Conservation (phyloP, 495 filamentous ascomycete genomes). For the Lentithecium fluviatile region DNA sequence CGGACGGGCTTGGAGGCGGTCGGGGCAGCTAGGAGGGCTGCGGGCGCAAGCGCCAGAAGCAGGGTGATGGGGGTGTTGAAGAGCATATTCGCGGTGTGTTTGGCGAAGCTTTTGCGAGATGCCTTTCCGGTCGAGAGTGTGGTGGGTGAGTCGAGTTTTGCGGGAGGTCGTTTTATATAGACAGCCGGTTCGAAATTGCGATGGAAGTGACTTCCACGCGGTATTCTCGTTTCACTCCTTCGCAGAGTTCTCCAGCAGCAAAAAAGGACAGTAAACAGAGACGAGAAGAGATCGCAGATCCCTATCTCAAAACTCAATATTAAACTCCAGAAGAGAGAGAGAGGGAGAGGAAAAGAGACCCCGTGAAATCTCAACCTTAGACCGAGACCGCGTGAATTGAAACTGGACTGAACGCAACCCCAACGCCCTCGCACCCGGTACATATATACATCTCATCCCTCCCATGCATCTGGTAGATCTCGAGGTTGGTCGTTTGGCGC, state of each 20-base stretch:
- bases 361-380: too few relatives aligned
- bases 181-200: too few relatives aligned
- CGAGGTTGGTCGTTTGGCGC: neutral
- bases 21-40: constrained; percentile 26
- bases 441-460: neutral
- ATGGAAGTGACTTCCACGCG: too few relatives aligned
- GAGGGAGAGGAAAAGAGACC: too few relatives aligned
- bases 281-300: neutral
- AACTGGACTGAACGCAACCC: too few relatives aligned
- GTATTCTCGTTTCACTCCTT: too few relatives aligned
- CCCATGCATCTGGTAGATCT: neutral
- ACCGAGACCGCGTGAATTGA: too few relatives aligned
- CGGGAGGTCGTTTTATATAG: too few relatives aligned
- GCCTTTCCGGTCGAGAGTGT: neutral
- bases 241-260: too few relatives aligned
- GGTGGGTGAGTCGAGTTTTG: neutral
- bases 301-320: too few relatives aligned
- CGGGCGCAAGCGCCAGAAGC: constrained; percentile 31
- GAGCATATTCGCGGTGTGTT: constrained; percentile 23
- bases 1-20: constrained; percentile 2
- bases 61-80: constrained; percentile 30
- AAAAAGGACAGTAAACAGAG: neutral
- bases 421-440: neutral
- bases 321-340: too few relatives aligned
- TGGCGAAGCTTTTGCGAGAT: constrained; percentile 3